Evolutionary conservation across 2,329 filamentous ascomycete species (phyloP), one percentile per base, ranked within the genome.

Genomic region (Diaporthe sp.): DNA sequence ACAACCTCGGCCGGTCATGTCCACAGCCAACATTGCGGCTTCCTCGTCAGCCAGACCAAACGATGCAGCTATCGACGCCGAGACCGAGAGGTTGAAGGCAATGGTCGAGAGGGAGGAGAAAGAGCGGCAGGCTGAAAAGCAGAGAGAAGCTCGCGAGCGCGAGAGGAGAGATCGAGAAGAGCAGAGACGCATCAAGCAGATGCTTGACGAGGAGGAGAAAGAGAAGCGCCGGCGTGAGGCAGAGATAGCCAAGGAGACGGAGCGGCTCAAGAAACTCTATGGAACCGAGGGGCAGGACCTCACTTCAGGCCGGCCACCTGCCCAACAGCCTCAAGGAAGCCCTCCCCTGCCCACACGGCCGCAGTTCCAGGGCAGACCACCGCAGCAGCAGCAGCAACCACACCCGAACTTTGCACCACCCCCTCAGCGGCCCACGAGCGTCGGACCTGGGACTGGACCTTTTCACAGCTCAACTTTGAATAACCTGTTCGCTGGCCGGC

Each of bases 201-300:
- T 94, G 88, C 87, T 94, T 6, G 90, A 93, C 67, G 86, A 88
- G 58, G 93, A 95, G 80, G 91, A 93, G 37, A 89, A 88, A 74
- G 92, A 94, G 79, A 88, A 86, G 0, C 88, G 84, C 37, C 84
- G 84, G 44, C 86, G 87, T 75, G 89, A 92, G 44, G 90, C 88
- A 13, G 90, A 90, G 79, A 85, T 96, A 1, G 92, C 96, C 28
- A 90, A 89, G 77, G 96, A 99, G 85, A 98, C 97, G 0, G 95
- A 97, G 82, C 89, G 95, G 1, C 86, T 99, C 49, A 87, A 91
- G 31, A 90, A 87, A 78, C 83, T 93, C 79, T 96, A 94, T 79
- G 94, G 94, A 65, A 86, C 91, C 61, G 84, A 88, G 70, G 87
- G 87, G 0, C 87, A 89, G 80, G 82, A 83, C 3, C 77, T 84